Percentiles rank a stretch among this genome's conserved stretches.
Evolutionary conservation across 139 green algal genomes (phyloP).

Genomic region (Picochlorum sp.): DNA sequence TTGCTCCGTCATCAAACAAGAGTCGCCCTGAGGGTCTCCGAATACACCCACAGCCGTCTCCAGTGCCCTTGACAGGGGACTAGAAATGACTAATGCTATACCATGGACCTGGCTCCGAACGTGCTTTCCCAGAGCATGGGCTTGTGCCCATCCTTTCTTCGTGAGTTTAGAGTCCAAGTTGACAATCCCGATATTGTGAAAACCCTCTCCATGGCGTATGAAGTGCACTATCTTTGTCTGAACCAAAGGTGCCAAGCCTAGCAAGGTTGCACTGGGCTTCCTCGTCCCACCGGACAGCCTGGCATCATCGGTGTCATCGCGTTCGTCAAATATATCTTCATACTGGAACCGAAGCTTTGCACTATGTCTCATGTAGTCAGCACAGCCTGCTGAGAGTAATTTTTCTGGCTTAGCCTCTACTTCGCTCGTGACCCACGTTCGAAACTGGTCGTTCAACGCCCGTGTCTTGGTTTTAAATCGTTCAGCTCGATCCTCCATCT

Average conservation of each 20-base stretch:
- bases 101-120: slow-evolving; percentile 14
- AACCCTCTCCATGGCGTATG: slow-evolving; percentile 48
- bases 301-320: not conserved
- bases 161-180: slow-evolving; percentile 41
- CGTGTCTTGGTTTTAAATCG: slow-evolving; percentile 23
- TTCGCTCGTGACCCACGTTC: slow-evolving; percentile 21
- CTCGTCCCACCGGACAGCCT: not conserved
- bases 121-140: slow-evolving; percentile 31
- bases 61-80: slow-evolving; percentile 27
- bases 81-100: slow-evolving; percentile 32
- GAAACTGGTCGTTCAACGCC: slow-evolving; percentile 38
- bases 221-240: slow-evolving; percentile 45
- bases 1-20: slow-evolving; percentile 15
- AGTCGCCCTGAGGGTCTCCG: not conserved
- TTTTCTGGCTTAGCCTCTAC: slow-evolving; percentile 14
- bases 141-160: slow-evolving; percentile 36
- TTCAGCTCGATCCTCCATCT: slow-evolving; percentile 9
- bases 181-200: slow-evolving; percentile 40
- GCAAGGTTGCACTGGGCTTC: slow-evolving; percentile 6
- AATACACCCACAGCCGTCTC: slow-evolving; percentile 40
- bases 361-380: slow-evolving; percentile 30
- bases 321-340: slow-evolving; percentile 13
- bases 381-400: slow-evolving; percentile 23
- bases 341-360: slow-evolving; percentile 35
- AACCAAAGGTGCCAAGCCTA: slow-evolving; percentile 24